These are phyloP conservation scores for Graphilbum ipis-grandicollis DNA, from an alignment of 2,329 filamentous ascomycete species.

Conservation along the genomic window DNA sequence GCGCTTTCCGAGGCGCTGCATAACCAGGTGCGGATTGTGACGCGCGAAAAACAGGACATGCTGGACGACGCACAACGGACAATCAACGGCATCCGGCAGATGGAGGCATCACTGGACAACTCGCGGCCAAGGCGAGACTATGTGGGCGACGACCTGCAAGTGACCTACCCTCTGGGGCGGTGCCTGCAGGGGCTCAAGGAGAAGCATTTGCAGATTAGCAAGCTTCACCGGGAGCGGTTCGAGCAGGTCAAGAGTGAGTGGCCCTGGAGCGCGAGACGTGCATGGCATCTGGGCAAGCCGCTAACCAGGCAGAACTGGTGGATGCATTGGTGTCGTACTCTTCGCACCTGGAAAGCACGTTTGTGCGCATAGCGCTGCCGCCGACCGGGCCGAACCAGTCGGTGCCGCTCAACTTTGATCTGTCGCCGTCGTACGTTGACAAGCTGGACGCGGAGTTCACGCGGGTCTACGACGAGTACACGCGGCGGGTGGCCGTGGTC, in stretches of 20 bases:
- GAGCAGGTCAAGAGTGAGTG: constrained; percentile 86
- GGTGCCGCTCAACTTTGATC: constrained; percentile 69
- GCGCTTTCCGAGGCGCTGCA: constrained; percentile 84
- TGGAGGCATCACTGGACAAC: constrained; percentile 81
- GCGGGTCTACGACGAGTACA: constrained; percentile 92
- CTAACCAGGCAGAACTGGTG: constrained; percentile 51
- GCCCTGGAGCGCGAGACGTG: too few relatives aligned
- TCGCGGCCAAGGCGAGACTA: constrained; percentile 46
- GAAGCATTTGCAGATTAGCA: constrained; percentile 65
- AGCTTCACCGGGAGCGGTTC: constrained; percentile 76
- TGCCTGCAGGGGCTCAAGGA: constrained; percentile 73
- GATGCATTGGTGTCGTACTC: constrained; percentile 92
- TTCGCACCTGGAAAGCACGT: constrained; percentile 79
- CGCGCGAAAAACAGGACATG: constrained; percentile 76
- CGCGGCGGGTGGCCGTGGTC: constrained; percentile 60
- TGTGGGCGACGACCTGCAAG: constrained; percentile 43
- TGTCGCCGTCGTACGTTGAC: constrained; percentile 79
- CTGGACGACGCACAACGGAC: constrained; percentile 77
- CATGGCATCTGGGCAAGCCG: too few relatives aligned
- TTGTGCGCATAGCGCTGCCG: constrained; percentile 71
- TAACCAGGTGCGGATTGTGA: constrained; percentile 73
- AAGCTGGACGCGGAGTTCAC: constrained; percentile 83
- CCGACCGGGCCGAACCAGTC: constrained; percentile 62
- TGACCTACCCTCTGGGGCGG: constrained; percentile 67
- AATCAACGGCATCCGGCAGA: constrained; percentile 75